Conservation (phyloP, 2,329 filamentous ascomycete genomes). For the Allantophomopsis lycopodina region DNA sequence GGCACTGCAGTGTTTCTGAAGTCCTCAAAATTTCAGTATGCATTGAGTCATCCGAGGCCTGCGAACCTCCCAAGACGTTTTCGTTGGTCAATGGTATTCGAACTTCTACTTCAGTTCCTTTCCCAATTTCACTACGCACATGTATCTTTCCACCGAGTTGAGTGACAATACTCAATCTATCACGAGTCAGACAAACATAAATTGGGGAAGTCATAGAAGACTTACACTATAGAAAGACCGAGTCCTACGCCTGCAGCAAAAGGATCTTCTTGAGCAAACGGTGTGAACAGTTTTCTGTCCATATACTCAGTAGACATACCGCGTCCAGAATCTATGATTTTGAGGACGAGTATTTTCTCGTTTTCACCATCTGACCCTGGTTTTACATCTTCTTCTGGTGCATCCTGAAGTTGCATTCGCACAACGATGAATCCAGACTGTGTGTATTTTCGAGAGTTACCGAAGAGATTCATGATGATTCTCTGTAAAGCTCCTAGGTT, state of each 20-base stretch:
- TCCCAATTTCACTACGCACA: constrained; percentile 36
- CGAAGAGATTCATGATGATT: constrained; percentile 45
- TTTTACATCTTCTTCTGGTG: constrained; percentile 1
- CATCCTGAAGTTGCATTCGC: constrained; percentile 7
- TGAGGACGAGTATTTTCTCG: constrained; percentile 3
- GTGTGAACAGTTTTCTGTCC: constrained; percentile 39
- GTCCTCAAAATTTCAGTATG: constrained; percentile 1
- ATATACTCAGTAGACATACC: constrained; percentile 48
- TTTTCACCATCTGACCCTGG: neutral
- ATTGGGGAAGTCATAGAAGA: neutral
- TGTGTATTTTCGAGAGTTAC: constrained; percentile 48
- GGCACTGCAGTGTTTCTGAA: constrained; percentile 5
- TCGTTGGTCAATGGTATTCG: constrained; percentile 21
- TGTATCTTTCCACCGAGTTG: constrained; percentile 44
- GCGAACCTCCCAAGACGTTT: neutral
- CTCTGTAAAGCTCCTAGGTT: constrained; percentile 9
- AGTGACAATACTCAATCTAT: constrained; percentile 32
- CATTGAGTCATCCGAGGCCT: neutral
- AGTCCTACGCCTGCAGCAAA: constrained; percentile 46
- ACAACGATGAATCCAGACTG: constrained; percentile 33
- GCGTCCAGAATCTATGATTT: constrained; percentile 42
- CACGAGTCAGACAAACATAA: neutral
- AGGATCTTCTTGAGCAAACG: constrained; percentile 45
- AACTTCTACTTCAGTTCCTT: constrained; percentile 39
- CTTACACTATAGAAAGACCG: constrained; percentile 49